A percentile compares a stretch with the other conserved stretches of the same genome.
These are phyloP conservation scores for Azolla pinnata DNA, from an alignment of 75 land plant genomes.

Conservation along the genomic window DNA sequence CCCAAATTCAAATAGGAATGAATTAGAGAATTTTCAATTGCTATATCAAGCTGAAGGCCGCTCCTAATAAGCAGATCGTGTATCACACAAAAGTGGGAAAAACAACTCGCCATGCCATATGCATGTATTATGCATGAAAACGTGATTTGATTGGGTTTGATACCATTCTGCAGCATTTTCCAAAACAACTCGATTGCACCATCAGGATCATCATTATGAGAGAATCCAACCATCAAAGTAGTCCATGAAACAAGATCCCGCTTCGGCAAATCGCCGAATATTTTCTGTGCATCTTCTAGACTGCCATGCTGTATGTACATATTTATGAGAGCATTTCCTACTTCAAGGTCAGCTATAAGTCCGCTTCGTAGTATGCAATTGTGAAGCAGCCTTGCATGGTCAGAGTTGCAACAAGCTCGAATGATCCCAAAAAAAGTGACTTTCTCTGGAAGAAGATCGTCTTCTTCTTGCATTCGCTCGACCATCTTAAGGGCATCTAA, in stretches of 20 bases:
- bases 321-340: slow-evolving; percentile 53
- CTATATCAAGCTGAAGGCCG: slow-evolving; percentile 17
- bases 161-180: slow-evolving; percentile 13
- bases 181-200: slow-evolving; percentile 21
- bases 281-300: slow-evolving; percentile 10
- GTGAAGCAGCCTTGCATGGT: slow-evolving; percentile 49
- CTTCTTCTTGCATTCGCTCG: slow-evolving; percentile 13
- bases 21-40: slow-evolving; percentile 40
- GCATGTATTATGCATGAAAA: slow-evolving; percentile 43
- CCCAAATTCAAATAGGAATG: slow-evolving; percentile 53
- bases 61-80: slow-evolving; percentile 28
- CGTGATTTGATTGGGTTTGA: slow-evolving; percentile 21
- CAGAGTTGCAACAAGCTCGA: slow-evolving; percentile 40
- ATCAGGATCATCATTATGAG: slow-evolving; percentile 17
- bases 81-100: slow-evolving; percentile 33
- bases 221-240: slow-evolving; percentile 26
- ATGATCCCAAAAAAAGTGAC: slow-evolving; percentile 47
- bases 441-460: slow-evolving; percentile 25
- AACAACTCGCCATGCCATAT: slow-evolving; percentile 40
- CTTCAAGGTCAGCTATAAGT: slow-evolving; percentile 23
- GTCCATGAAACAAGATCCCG: slow-evolving; percentile 32
- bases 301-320: slow-evolving; percentile 59
- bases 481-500: slow-evolving; percentile 29
- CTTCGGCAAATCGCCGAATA: slow-evolving; percentile 15
- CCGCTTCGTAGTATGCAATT: slow-evolving; percentile 27